Evolutionary conservation across 805 yeast species (phyloP).

Genomic region (Saccharomycopsis javanensis): DNA sequence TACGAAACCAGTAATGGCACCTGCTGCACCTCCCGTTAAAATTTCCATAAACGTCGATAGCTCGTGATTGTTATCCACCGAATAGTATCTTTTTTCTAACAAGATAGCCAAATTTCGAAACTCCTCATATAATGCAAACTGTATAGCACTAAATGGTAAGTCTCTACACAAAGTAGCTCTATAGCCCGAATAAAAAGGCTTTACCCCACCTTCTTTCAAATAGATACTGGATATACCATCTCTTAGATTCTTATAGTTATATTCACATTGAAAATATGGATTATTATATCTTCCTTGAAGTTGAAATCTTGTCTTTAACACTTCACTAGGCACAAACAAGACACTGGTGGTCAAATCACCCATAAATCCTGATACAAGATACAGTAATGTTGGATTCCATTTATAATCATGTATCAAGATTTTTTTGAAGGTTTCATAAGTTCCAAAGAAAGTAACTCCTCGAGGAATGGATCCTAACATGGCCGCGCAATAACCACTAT

Average conservation of each 20-base stretch:
- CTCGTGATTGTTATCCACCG: slow-evolving; percentile 27
- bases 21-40: slow-evolving; percentile 83
- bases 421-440: slow-evolving; percentile 79
- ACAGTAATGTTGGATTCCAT: slow-evolving; percentile 69
- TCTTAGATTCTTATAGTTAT: slow-evolving; percentile 64
- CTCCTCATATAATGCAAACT: slow-evolving; percentile 89
- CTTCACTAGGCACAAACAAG: slow-evolving; percentile 92
- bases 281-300: slow-evolving; percentile 84
- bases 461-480: slow-evolving; percentile 88
- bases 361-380: slow-evolving; percentile 74
- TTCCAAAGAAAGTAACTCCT: slow-evolving; percentile 84
- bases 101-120: slow-evolving; percentile 52
- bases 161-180: slow-evolving; percentile 90
- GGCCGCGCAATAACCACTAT: slow-evolving; percentile 90
- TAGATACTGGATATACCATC: slow-evolving; percentile 64
- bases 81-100: slow-evolving; percentile 37
- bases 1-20: slow-evolving; percentile 68
- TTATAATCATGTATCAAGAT: slow-evolving; percentile 50
- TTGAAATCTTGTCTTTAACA: slow-evolving; percentile 84
- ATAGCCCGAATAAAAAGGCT: slow-evolving; percentile 79
- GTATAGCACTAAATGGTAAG: slow-evolving; percentile 90
- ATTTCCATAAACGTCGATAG: slow-evolving; percentile 56
- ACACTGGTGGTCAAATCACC: slow-evolving; percentile 87
- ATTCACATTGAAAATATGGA: slow-evolving; percentile 69
- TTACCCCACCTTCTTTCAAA: slow-evolving; percentile 60